phyloP scores from a whole-genome alignment of 106 monocot species.

The Chionographis japonica region DNA sequence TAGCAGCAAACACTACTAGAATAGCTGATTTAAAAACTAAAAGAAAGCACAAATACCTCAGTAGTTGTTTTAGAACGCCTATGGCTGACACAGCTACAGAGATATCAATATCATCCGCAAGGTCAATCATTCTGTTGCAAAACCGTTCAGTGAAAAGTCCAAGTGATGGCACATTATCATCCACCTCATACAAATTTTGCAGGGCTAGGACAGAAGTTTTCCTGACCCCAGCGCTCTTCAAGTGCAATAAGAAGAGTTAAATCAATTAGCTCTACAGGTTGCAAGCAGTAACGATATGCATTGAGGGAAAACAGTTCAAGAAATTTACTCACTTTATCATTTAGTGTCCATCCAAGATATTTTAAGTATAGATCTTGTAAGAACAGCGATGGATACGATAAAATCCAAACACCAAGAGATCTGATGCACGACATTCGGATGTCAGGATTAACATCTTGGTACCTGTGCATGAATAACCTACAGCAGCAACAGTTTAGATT shows the following conservation, averaged over 20 bases:
- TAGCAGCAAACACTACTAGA: not conserved
- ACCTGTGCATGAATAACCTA: constrained; percentile 96
- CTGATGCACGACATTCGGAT: constrained; percentile 78
- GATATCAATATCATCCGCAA: constrained; percentile 95
- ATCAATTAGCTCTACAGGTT: constrained; percentile 7
- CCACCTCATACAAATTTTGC: constrained; percentile 83
- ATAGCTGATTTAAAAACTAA: not conserved
- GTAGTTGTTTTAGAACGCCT: constrained; percentile 77
- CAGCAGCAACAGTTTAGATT: constrained; percentile 10
- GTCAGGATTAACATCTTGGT: constrained; percentile 90
- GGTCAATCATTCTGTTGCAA: constrained; percentile 89
- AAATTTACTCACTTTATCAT: constrained; percentile 71
- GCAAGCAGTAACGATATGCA: not conserved
- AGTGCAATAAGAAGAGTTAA: constrained; percentile 11
- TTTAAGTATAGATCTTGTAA: constrained; percentile 94
- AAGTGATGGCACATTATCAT: constrained; percentile 92
- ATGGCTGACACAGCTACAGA: constrained; percentile 88
- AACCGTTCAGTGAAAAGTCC: constrained; percentile 95
- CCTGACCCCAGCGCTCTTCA: constrained; percentile 81
- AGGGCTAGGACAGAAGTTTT: constrained; percentile 77
- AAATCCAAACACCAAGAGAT: constrained; percentile 87
- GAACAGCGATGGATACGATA: constrained; percentile 87
- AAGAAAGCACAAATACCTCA: constrained; percentile 40
- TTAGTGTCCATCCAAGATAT: constrained; percentile 95
- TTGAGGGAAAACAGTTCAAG: not conserved